These are phyloP conservation scores for Dactylellina parvicollis DNA, from an alignment of 2,329 filamentous ascomycete genomes.

Conservation along the genomic window DNA sequence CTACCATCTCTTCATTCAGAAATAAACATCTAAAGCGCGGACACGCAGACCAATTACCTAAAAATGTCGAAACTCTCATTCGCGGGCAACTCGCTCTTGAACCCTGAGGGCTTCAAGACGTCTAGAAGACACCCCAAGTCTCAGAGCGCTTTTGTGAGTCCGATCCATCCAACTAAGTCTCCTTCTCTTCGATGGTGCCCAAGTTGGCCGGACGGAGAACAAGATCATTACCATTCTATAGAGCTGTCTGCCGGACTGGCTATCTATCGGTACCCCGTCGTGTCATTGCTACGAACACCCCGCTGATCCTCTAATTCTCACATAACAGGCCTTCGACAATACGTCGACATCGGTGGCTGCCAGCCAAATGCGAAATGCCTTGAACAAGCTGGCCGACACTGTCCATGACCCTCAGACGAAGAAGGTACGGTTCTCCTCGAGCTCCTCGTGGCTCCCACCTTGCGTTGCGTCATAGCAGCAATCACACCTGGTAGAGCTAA, in stretches of 20 bases:
- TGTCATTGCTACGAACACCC: background rate
- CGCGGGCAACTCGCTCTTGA: constrained; percentile 20
- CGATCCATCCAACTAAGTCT: constrained; percentile 5
- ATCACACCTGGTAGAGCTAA: background rate
- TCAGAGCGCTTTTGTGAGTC: constrained; percentile 68
- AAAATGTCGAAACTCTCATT: constrained; percentile 53
- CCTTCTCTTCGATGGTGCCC: background rate
- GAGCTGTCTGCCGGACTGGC: background rate
- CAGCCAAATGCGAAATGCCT: constrained; percentile 97
- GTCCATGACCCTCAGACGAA: constrained; percentile 82
- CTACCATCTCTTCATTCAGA: background rate
- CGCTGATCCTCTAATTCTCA: constrained; percentile 6
- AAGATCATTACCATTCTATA: constrained; percentile 9
- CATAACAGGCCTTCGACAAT: constrained; percentile 91
- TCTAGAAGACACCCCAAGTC: constrained; percentile 68
- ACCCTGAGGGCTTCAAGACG: constrained; percentile 60
- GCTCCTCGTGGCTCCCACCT: background rate
- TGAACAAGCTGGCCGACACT: constrained; percentile 90
- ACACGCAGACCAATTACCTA: constrained; percentile 13
- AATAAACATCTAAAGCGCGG: background rate
- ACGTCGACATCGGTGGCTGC: constrained; percentile 97
- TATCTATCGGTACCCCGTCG: background rate
- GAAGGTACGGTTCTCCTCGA: constrained; percentile 72
- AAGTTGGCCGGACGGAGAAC: constrained; percentile 19
- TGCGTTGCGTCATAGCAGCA: background rate